Percentiles rank a stretch among this genome's conserved stretches.
Evolutionary conservation across 2,329 filamentous ascomycete species (phyloP).

Genomic region (Chalara sp.): DNA sequence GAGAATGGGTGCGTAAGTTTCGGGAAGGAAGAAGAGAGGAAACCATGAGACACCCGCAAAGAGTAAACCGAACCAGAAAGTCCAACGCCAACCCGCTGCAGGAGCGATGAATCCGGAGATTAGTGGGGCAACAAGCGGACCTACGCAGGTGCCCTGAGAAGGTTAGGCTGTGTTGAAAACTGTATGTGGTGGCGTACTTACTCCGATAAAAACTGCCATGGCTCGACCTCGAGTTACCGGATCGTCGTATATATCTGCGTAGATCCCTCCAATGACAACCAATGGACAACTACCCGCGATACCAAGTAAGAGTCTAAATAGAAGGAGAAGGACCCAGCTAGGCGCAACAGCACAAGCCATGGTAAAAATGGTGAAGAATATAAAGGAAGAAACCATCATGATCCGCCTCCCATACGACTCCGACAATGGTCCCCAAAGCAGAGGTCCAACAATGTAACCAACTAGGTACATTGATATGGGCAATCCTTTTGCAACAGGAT

Average conservation of each 20-base stretch:
- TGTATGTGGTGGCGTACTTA: conserved; percentile 18
- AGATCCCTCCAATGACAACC: conserved; percentile 54
- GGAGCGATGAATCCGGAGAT: conserved; percentile 53
- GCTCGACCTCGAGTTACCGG: conserved; percentile 49
- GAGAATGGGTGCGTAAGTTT: conserved; percentile 53
- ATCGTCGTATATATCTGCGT: conserved; percentile 59
- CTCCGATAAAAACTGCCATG: conserved; percentile 59
- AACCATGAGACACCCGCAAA: conserved; percentile 56
- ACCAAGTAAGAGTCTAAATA: conserved; percentile 56
- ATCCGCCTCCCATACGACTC: conserved; percentile 57
- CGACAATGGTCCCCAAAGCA: conserved; percentile 58
- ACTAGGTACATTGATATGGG: conserved; percentile 59
- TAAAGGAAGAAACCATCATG: conserved; percentile 57
- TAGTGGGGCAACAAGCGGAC: conserved; percentile 54
- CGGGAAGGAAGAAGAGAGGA: conserved; percentile 55
- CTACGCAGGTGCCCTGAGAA: conserved; percentile 51
- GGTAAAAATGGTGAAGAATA: conserved; percentile 59
- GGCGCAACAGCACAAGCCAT: conserved; percentile 56
- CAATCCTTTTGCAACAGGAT: conserved; percentile 33
- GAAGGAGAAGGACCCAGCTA: conserved; percentile 56
- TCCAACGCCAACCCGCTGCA: conserved; percentile 54
- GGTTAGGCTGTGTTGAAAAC: conserved; percentile 2
- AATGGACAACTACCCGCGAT: conserved; percentile 52
- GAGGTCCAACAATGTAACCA: conserved; percentile 50
- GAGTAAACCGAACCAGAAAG: conserved; percentile 54